phyloP scores from a whole-genome alignment of 768 basidiomycete species.

The Macrolepiota fuliginosa region DNA sequence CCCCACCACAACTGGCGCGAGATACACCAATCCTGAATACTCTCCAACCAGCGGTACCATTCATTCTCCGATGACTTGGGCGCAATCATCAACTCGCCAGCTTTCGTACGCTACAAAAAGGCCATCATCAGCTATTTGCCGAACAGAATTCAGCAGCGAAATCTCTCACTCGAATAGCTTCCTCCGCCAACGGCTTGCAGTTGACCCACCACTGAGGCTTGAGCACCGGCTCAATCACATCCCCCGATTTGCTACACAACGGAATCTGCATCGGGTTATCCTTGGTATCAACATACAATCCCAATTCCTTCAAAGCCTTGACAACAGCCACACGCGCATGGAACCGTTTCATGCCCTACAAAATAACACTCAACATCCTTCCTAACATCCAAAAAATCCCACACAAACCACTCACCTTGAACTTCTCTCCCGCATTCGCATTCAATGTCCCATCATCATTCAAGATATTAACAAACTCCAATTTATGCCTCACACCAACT shows the following conservation, averaged over 20 bases:
- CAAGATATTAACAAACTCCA: conserved; percentile 91
- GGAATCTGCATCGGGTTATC: conserved; percentile 98
- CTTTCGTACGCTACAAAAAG: conserved; percentile 70
- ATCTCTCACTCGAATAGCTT: conserved; percentile 70
- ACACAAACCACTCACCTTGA: conserved; percentile 41
- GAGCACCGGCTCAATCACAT: conserved; percentile 90
- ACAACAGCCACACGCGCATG: conserved; percentile 85
- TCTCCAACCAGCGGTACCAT: conserved; percentile 95
- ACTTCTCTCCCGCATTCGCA: conserved; percentile 77
- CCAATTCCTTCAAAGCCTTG: conserved; percentile 78
- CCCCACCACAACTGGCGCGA: conserved; percentile 99
- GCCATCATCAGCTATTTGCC: not conserved
- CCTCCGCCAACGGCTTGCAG: conserved; percentile 87
- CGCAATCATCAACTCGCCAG: conserved; percentile 80
- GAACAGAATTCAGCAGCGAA: not conserved
- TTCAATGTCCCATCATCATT: conserved; percentile 98
- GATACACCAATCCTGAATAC: conserved; percentile 98
- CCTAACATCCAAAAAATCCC: not conserved
- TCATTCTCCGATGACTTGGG: conserved; percentile 89
- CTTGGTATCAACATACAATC: conserved; percentile 86
- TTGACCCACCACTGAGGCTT: conserved; percentile 99
- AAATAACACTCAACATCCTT: not conserved
- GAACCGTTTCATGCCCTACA: conserved; percentile 91
- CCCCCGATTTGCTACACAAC: conserved; percentile 87
- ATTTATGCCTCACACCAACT: conserved; percentile 81